phyloP scores from a whole-genome alignment of 2,329 filamentous ascomycete genomes.

The Didymella pinodella region DNA sequence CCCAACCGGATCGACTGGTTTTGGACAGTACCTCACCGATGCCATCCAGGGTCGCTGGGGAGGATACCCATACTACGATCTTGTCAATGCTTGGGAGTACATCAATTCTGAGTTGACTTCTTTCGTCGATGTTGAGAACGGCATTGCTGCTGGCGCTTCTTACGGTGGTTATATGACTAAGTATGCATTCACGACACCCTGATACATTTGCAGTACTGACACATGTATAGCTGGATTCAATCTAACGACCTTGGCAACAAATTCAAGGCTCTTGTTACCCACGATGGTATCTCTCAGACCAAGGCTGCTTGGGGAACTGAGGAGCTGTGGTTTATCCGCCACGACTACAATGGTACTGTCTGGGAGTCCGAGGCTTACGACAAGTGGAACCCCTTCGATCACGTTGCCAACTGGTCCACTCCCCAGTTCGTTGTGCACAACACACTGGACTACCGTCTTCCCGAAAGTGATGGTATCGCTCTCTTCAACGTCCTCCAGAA shows the following conservation, averaged over 20 bases:
- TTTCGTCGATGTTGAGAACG: constrained; percentile 73
- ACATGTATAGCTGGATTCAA: constrained; percentile 73
- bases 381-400: constrained; percentile 65
- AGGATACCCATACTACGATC: constrained; percentile 82
- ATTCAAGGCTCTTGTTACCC: constrained; percentile 87
- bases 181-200: too few species aligned
- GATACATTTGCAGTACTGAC: too few species aligned
- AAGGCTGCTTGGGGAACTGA: constrained; percentile 57
- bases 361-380: constrained; percentile 56
- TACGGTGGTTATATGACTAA: constrained; percentile 62
- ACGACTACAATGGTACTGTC: constrained; percentile 52
- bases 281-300: constrained; percentile 81
- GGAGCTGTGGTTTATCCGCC: constrained; percentile 61
- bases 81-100: constrained; percentile 81
- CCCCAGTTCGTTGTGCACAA: constrained; percentile 91
- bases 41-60: constrained; percentile 84
- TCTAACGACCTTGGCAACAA: constrained; percentile 81
- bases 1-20: constrained; percentile 84
- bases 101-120: constrained; percentile 67
- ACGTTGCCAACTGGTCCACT: constrained; percentile 76
- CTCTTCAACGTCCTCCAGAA: constrained; percentile 88
- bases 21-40: constrained; percentile 78
- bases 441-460: constrained; percentile 86
- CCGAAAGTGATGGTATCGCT: constrained; percentile 81
- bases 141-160: constrained; percentile 74